Conservation (phyloP, 257 asterid species). For the Leonotis leonurus region DNA sequence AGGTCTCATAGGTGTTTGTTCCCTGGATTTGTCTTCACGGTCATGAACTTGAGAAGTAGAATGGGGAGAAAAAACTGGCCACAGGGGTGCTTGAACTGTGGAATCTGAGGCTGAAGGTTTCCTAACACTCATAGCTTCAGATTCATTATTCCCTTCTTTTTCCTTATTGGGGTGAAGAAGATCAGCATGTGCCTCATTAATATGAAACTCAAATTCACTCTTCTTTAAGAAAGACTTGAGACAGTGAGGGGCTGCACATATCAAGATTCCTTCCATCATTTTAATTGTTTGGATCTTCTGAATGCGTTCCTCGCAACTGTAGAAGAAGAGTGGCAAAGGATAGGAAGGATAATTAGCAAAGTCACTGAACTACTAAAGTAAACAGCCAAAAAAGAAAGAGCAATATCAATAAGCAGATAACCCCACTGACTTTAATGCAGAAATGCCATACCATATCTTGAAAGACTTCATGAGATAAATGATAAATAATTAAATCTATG, state of each 20-base stretch:
- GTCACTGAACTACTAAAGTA: not conserved
- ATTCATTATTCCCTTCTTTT: conserved; percentile 56
- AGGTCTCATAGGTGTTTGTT: conserved; percentile 49
- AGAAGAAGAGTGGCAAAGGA: conserved; percentile 16
- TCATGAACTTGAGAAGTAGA: conserved; percentile 57
- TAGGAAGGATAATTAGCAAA: not conserved
- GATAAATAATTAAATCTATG: not conserved
- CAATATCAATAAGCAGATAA: not conserved
- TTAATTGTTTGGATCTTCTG: conserved; percentile 95
- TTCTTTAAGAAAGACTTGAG: conserved; percentile 85
- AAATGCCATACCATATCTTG: not conserved
- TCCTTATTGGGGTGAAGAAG: conserved; percentile 49
- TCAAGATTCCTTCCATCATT: conserved; percentile 78
- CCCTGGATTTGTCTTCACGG: conserved; percentile 56
- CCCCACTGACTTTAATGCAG: not conserved
- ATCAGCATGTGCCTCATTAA: conserved; percentile 51
- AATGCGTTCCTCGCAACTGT: conserved; percentile 85
- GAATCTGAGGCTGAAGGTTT: conserved; percentile 79
- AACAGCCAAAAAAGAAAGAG: no score
- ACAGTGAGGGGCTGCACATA: conserved; percentile 97
- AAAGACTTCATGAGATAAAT: not conserved
- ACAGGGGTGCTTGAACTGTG: conserved; percentile 80
- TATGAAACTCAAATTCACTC: conserved; percentile 67
- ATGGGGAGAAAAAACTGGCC: conserved; percentile 55
- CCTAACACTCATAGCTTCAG: conserved; percentile 59